Base-by-base conservation (phyloP, 2,329 filamentous ascomycete species). In the Botrytis pseudocinerea region DNA sequence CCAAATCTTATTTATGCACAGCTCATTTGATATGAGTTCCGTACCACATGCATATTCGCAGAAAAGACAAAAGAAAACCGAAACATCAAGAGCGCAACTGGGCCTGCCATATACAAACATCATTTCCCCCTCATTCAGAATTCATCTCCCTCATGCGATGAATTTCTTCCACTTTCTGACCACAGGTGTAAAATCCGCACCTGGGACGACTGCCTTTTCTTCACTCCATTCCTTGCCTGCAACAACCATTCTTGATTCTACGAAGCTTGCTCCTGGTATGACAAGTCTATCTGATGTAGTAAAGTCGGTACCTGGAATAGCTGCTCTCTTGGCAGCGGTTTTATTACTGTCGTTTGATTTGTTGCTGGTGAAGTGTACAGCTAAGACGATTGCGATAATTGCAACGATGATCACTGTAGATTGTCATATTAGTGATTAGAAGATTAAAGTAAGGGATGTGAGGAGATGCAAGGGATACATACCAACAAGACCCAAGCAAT, bases 401-500 rank as follows among this genome's bases (percentile, higher is more conserved):
- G 84, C 81, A 76, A 89, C 84, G 77, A 89, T 88, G 74, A 87
- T 80, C 71, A 87, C 86, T 88, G 71, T 3, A 16, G 38, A 66
- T 70, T 76, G 77, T 75, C 70, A 44, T 66, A 48, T 75, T 74
- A 77, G 75, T 61, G 64, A 48, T 54, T 46, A 42, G 18, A 51
- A 70, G 62, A 40, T 54, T 62, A 62, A 60, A 72, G 54, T 22
- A 28, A 68, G 51, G 61, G 32, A 69, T 57, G 10, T 1, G 28
- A 48, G 59, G 38, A 66, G 44, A 57, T 65, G 28, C 25, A 63
- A 63, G 51, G 32, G 60, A 51, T 66, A 76, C 76, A 71, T 77
- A 89, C 87, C 83, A 81, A 87, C 85, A 84, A 98, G 93, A 79
- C 91, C 90, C 78, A 97, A 84, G 86, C 94, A 97, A 82, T 93